Base-by-base conservation (phyloP, 2,329 filamentous ascomycete species). In the Aspergillus ustus region DNA sequence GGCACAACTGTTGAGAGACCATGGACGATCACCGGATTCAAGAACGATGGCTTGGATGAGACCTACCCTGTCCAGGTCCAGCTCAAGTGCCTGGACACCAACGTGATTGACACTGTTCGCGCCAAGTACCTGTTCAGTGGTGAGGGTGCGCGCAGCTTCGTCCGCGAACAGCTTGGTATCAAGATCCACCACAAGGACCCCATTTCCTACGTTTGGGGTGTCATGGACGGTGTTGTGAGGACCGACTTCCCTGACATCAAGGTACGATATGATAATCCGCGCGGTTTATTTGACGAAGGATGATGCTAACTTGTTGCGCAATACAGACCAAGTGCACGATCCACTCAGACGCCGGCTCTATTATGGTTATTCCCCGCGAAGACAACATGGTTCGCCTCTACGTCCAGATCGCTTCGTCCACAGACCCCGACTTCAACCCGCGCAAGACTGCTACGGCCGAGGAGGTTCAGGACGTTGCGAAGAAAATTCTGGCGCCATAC, bases 61-160 rank as follows among this genome's bases (percentile, higher is more conserved):
- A 85, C 87, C 25, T 96, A 95, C 72, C 93, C 93, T 0, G 91
- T 97, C 1, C 85, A 91, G 66, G 92, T 97, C 29, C 83, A 88
- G 61, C 79, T 97, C 52, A 87, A 89, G 72, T 90, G 93, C 69
- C 83, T 93, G 15, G 90, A 96, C 70, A 91, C 91, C 31, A 86
- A 86, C 22, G 80, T 83, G 8, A 83, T 82, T 43, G 90, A 96
- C 78, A 93, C 81, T 1, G 81, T 88, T 11, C 80, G 85, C 59
- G 77, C 86, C 45, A 88, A 87, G 75, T 88, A 88, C 63, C 75
- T 88, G 13, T 88, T 88, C 75, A 86, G 84, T 69, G 86, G 85
- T 43, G 86, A 88, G 73, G 86, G 86, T 50, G 85, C 86, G 25
- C 81, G 82, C 65, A 87, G 84, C 70, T 87, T 87, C 67, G 80